Evolutionary conservation across 768 basidiomycete genomes (phyloP).

Genomic region (Tricholoma furcatifolium): DNA sequence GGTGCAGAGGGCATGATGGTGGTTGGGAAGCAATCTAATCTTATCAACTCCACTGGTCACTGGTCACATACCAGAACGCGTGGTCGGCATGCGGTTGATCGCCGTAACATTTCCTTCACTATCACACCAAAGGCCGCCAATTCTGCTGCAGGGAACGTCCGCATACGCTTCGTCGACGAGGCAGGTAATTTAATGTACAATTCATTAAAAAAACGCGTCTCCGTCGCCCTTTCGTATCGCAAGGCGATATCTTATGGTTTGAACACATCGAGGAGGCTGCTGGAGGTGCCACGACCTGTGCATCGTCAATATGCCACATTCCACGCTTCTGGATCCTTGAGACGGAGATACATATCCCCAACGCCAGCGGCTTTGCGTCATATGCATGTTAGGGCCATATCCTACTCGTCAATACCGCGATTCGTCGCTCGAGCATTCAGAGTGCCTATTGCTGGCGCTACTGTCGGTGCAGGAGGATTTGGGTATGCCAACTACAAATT

Average conservation of each 20-base stretch:
- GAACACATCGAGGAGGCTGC: conserved; percentile 36
- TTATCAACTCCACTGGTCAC: conserved; percentile 12
- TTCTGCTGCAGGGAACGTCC: neutral
- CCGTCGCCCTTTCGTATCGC: conserved; percentile 23
- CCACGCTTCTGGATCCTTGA: conserved; percentile 51
- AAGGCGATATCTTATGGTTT: conserved; percentile 57
- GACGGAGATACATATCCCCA: conserved; percentile 45
- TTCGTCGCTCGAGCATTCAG: conserved; percentile 86
- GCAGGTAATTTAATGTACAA: conserved; percentile 14
- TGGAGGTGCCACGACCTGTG: conserved; percentile 36
- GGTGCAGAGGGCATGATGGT: conserved; percentile 38
- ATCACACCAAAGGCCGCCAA: neutral
- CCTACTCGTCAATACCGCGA: conserved; percentile 86
- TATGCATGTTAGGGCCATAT: conserved; percentile 72
- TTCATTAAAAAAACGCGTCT: conserved; percentile 17
- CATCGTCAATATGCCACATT: conserved; percentile 61
- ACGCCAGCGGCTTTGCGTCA: conserved; percentile 50
- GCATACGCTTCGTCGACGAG: neutral
- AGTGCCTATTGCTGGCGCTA: conserved; percentile 85
- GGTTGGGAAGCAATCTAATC: conserved; percentile 16
- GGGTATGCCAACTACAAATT: conserved; percentile 97
- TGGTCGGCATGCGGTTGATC: conserved; percentile 8
- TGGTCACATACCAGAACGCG: neutral
- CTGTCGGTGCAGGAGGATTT: conserved; percentile 86
- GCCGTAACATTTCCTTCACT: neutral